These are phyloP conservation scores for Alternaria brassicae DNA, from an alignment of 2,329 filamentous ascomycete genomes.

Conservation along the genomic window DNA sequence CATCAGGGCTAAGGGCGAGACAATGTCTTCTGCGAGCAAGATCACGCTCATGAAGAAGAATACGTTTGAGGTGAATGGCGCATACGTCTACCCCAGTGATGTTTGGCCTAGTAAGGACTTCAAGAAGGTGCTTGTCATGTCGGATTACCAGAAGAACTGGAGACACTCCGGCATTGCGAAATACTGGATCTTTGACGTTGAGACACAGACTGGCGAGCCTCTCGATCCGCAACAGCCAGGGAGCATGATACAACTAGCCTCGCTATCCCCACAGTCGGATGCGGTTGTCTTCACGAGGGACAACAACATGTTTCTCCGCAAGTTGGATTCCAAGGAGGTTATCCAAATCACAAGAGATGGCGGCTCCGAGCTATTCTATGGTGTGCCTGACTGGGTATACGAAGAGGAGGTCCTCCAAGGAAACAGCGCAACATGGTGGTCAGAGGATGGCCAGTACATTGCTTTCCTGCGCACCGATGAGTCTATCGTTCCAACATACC, in stretches of 20 bases:
- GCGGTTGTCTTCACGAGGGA: conserved; percentile 86
- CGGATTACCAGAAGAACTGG: conserved; percentile 78
- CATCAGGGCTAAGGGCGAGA: conserved; percentile 64
- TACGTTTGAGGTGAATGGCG: conserved; percentile 66
- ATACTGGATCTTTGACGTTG: conserved; percentile 94
- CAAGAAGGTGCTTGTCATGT: conserved; percentile 83
- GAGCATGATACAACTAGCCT: conserved; percentile 78
- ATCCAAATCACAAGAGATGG: conserved; percentile 85
- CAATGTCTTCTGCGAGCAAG: conserved; percentile 57
- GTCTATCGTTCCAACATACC: conserved; percentile 87
- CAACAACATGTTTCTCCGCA: conserved; percentile 89
- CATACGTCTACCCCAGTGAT: conserved; percentile 63
- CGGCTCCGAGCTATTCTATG: conserved; percentile 88
- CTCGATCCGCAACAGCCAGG: conserved; percentile 73
- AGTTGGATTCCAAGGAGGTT: conserved; percentile 65
- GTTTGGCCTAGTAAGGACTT: conserved; percentile 82
- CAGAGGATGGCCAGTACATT: conserved; percentile 83
- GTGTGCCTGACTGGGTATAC: conserved; percentile 97
- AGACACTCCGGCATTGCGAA: conserved; percentile 84
- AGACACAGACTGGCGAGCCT: conserved; percentile 76
- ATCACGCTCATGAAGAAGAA: conserved; percentile 77
- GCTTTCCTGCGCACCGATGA: conserved; percentile 96
- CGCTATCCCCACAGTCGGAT: conserved; percentile 87
- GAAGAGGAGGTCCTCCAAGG: conserved; percentile 83
- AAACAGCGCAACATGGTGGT: conserved; percentile 94